These are phyloP conservation scores for Calonectria henricotiae DNA, from an alignment of 2,329 filamentous ascomycete genomes.

Conservation along the genomic window DNA sequence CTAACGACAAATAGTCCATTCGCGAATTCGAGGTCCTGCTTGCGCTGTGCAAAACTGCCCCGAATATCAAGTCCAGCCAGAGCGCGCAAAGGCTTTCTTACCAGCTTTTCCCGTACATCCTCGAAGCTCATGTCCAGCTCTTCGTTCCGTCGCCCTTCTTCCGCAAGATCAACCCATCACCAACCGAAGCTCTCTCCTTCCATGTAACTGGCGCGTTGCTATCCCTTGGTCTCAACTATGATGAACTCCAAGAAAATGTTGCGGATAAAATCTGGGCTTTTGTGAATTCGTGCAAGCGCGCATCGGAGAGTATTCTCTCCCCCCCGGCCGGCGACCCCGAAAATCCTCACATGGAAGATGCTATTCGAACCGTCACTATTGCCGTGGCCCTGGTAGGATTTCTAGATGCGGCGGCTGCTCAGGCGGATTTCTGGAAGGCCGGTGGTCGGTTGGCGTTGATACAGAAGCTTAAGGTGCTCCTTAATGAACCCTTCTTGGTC, in stretches of 20 bases:
- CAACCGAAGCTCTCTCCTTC: conserved; percentile 87
- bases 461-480: conserved; percentile 78
- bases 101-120: conserved; percentile 87
- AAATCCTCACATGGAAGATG: conserved; percentile 76
- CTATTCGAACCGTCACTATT: conserved; percentile 81
- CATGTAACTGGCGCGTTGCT: conserved; percentile 87
- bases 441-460: conserved; percentile 83
- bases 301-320: conserved; percentile 71
- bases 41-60: conserved; percentile 91
- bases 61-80: conserved; percentile 78
- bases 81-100: conserved; percentile 85
- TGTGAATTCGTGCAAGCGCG: conserved; percentile 78
- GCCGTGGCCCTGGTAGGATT: conserved; percentile 92
- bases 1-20: conserved; percentile 74
- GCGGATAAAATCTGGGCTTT: conserved; percentile 80
- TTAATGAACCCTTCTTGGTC: conserved; percentile 89
- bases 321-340: conserved; percentile 72
- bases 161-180: conserved; percentile 86
- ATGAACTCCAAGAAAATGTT: conserved; percentile 77
- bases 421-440: conserved; percentile 86
- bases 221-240: conserved; percentile 83
- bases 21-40: conserved; percentile 94
- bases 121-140: conserved; percentile 85
- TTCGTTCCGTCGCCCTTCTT: conserved; percentile 88
- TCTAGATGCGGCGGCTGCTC: conserved; percentile 83